Evolutionary conservation across 2,329 filamentous ascomycete genomes (phyloP).

Genomic region (Teratosphaeria destructans): DNA sequence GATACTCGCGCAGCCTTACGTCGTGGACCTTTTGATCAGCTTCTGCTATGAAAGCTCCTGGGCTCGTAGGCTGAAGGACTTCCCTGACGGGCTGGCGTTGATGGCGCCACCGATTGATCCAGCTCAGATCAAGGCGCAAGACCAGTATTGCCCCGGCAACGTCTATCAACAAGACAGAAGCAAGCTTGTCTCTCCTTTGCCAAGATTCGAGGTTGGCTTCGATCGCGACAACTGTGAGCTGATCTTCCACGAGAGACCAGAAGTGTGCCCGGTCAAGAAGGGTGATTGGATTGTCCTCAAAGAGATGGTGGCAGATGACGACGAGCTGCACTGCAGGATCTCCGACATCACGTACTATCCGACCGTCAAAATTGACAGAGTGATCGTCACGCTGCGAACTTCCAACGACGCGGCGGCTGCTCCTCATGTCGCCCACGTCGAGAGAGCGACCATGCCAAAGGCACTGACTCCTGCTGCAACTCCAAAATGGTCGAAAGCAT

Average conservation of each 20-base stretch:
- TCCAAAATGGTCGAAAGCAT: constrained; percentile 22
- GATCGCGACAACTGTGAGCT: constrained; percentile 33
- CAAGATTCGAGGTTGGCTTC: constrained; percentile 16
- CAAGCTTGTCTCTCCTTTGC: background rate
- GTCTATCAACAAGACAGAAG: background rate
- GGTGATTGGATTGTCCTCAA: constrained; percentile 45
- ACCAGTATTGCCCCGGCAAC: background rate
- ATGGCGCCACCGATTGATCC: constrained; percentile 36
- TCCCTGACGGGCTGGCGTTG: constrained; percentile 48
- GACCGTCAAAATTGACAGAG: constrained; percentile 27
- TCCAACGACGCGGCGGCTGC: background rate
- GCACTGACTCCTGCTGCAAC: constrained; percentile 8
- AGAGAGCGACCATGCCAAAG: background rate
- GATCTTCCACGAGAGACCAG: constrained; percentile 24
- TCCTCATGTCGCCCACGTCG: background rate
- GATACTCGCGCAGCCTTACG: constrained; percentile 64
- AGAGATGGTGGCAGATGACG: constrained; percentile 1
- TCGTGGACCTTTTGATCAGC: constrained; percentile 74
- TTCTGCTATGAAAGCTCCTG: constrained; percentile 60
- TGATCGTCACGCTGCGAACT: constrained; percentile 4
- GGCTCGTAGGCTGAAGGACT: constrained; percentile 36
- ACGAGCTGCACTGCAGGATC: constrained; percentile 41
- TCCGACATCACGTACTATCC: constrained; percentile 36
- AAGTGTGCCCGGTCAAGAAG: constrained; percentile 27
- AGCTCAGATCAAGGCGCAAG: background rate